These are phyloP conservation scores for Maudiozyma turicensis DNA, from an alignment of 805 yeast genomes.

Conservation along the genomic window DNA sequence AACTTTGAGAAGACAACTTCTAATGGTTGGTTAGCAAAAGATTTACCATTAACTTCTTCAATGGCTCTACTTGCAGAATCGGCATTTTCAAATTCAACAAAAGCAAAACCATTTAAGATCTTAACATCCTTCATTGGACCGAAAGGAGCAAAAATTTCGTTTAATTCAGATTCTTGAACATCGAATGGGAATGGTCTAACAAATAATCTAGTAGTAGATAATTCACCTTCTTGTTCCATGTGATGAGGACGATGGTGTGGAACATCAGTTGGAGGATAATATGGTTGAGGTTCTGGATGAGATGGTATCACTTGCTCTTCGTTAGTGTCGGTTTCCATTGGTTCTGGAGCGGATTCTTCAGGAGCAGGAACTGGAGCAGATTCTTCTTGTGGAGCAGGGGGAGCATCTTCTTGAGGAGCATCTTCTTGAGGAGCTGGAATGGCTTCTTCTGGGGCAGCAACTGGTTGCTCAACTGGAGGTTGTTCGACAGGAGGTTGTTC, in stretches of 20 bases:
- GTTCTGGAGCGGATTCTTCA: slow-evolving; percentile 7
- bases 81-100: slow-evolving; percentile 70
- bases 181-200: slow-evolving; percentile 57
- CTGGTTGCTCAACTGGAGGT: slow-evolving; percentile 1
- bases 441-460: background rate
- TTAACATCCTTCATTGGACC: slow-evolving; percentile 64
- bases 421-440: background rate
- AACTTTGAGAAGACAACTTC: slow-evolving; percentile 35
- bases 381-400: background rate
- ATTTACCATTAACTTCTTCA: slow-evolving; percentile 62
- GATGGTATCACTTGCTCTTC: slow-evolving; percentile 6
- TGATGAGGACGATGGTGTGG: slow-evolving; percentile 7
- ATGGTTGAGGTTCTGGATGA: slow-evolving; percentile 14
- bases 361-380: slow-evolving; percentile 5
- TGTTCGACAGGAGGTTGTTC: slow-evolving; percentile 1
- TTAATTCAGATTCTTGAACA: slow-evolving; percentile 47
- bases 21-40: slow-evolving; percentile 45
- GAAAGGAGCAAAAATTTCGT: slow-evolving; percentile 54
- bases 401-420: slow-evolving; percentile 1
- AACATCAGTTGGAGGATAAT: slow-evolving; percentile 9
- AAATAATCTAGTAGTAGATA: slow-evolving; percentile 39
- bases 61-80: slow-evolving; percentile 71
- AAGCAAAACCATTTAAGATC: slow-evolving; percentile 76
- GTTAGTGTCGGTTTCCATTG: slow-evolving; percentile 6
- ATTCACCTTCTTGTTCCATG: slow-evolving; percentile 23